Evolutionary conservation across 176 grass and related monocot genomes (phyloP), one percentile per base, ranked within the genome.

Genomic region (Aegilops umbellulata): DNA sequence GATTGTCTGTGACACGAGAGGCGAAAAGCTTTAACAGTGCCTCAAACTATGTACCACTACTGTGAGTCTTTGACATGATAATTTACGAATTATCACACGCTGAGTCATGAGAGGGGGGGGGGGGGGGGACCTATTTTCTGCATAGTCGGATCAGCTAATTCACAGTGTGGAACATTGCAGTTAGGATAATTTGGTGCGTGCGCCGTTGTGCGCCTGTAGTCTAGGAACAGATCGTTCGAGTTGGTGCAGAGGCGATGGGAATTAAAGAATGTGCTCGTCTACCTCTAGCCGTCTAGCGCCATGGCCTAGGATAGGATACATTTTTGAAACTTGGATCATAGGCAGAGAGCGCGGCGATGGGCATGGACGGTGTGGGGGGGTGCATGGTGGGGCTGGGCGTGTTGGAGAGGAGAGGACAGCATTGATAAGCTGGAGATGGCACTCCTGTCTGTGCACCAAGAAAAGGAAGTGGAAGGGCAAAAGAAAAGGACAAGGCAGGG

Each of bases 181-280:
- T 2, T 0, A 22, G 19, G 76, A 86, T 71, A 57, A 55, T 73
- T 73, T 47, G 1, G 60, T 79, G 79, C 42, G 57, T 75, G 31
- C 49, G 49, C 16, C 49, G 49, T 16, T 53, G 49, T 57, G 69
- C 55, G 69, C 26, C 65, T 75, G 34, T 53, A 77, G 77, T 13
- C 39, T 47, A 74, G 2, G 49, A 53, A 19, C 71, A 74, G 5
- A 85, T 81, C 47, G 23, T 31, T 77, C 20, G 38, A 74, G 86
- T 84, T 74, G 80, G 20, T 35, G 73, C 55, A 62, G 74, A 79
- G 25, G 53, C 16, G 76, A 65, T 35, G 36, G 57, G 65, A 88
- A 83, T 88, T 36, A 83, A 83, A 83, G 47, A 88, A 88, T 79
- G 66, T 63, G 68, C 57, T 11, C 82, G 75, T 86, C 74, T 22